A percentile compares a stretch with the other conserved stretches of the same genome.
These are phyloP conservation scores for Andalucia godoyi DNA, from an alignment of 78 protist species.

Conservation along the genomic window DNA sequence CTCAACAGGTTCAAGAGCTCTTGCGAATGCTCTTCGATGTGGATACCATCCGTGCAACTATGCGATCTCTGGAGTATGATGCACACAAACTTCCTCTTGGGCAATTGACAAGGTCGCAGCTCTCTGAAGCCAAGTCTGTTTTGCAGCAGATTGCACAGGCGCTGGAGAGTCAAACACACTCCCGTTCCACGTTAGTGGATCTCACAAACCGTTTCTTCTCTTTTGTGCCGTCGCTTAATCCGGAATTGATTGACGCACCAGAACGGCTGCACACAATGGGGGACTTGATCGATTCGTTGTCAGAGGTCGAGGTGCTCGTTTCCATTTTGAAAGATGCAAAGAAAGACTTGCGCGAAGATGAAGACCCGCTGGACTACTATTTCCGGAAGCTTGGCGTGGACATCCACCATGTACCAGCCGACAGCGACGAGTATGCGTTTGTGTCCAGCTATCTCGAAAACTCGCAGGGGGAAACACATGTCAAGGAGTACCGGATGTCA, in stretches of 20 bases:
- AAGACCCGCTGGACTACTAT: slow-evolving; percentile 32
- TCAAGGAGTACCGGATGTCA: slow-evolving; percentile 1
- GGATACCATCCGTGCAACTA: slow-evolving; percentile 39
- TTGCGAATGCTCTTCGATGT: slow-evolving; percentile 46
- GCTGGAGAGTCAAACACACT: neutral
- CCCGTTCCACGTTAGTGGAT: neutral
- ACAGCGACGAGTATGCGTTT: slow-evolving; percentile 8
- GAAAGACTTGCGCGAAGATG: slow-evolving; percentile 11
- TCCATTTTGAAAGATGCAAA: slow-evolving; percentile 12
- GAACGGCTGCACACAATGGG: slow-evolving; percentile 33
- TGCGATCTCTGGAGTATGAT: slow-evolving; percentile 53
- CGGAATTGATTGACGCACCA: slow-evolving; percentile 1
- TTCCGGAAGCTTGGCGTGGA: slow-evolving; percentile 40
- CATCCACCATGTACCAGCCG: slow-evolving; percentile 23
- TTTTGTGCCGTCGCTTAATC: slow-evolving; percentile 38
- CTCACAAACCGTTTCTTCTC: slow-evolving; percentile 51
- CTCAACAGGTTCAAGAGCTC: slow-evolving; percentile 33
- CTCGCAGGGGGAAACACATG: slow-evolving; percentile 17
- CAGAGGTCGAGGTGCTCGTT: slow-evolving; percentile 66
- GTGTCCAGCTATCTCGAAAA: neutral
- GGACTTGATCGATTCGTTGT: slow-evolving; percentile 36
- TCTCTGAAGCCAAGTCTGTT: slow-evolving; percentile 34
- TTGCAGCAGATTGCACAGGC: slow-evolving; percentile 28
- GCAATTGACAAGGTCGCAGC: slow-evolving; percentile 27
- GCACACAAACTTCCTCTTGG: slow-evolving; percentile 65